phyloP scores from a whole-genome alignment of 2,329 filamentous ascomycete genomes.

The Penicillium sp. region DNA sequence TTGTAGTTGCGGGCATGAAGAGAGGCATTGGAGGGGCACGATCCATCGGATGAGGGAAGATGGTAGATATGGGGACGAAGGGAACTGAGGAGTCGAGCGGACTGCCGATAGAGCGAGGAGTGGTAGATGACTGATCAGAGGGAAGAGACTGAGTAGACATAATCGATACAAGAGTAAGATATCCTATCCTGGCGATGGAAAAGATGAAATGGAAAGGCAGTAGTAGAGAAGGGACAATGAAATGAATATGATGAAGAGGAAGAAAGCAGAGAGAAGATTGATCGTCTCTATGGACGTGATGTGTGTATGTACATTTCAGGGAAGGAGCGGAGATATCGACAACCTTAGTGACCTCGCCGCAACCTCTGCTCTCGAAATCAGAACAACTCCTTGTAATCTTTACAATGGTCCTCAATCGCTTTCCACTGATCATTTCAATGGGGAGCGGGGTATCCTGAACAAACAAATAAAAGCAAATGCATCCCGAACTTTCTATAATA shows the following conservation, averaged over 20 bases:
- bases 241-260: not conserved
- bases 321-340: constrained; percentile 2
- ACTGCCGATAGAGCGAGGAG: not conserved
- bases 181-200: not conserved
- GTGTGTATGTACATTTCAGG: constrained; percentile 1
- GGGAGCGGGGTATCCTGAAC: constrained; percentile 18
- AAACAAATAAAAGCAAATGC: constrained; percentile 8
- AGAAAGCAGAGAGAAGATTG: not conserved
- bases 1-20: not conserved
- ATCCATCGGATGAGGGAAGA: not conserved
- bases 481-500: not conserved
- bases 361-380: not conserved
- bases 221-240: not conserved
- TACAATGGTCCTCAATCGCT: not conserved
- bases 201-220: not conserved
- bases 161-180: not conserved
- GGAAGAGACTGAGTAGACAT: not conserved
- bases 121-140: not conserved
- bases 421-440: not conserved
- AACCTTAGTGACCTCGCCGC: not conserved
- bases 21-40: not conserved
- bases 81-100: not conserved
- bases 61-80: not conserved
- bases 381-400: not conserved
- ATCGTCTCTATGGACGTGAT: not conserved